Evolutionary conservation across 2,329 filamentous ascomycete species (phyloP), one percentile per base, ranked within the genome.

Genomic region (Pseudodiploospora longispora): DNA sequence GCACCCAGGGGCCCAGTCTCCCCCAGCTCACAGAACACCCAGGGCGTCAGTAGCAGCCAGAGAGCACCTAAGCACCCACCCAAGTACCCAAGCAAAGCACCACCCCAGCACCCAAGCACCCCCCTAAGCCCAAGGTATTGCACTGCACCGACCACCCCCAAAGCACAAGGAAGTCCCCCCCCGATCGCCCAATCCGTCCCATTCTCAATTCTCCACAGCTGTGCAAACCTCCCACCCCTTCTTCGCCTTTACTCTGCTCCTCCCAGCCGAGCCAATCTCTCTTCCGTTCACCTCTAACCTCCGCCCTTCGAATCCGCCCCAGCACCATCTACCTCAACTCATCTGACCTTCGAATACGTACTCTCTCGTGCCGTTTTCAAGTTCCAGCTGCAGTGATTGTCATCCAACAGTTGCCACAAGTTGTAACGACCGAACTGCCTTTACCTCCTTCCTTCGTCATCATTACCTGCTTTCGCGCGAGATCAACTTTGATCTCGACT

Each of bases 161-260:
- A n/a, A 10, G 19, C 19, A 19, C 10, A 27, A 37, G 8, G 9
- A 37, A 28, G 38, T 12, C 41, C 28, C 37, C 33, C 39, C 37
- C 43, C 46, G 35, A 48, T 44, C 43, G 43, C 42, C 46, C 40
- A 50, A 46, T 39, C 40, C 48, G 37, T 36, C 41, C 32, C 37
- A 19, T 32, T n/a, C 28, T 32, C 42, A 40, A 27, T 44, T 44
- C 47, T 42, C 47, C 47, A 47, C 44, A 47, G 30, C 27, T 32
- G 36, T 31, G 27, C 30, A 44, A 40, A 41, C 45, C 42, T 48
- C 46, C 46, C 42, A 46, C 36, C 42, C 46, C 39, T 38, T 34
- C 28, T 38, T 34, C 32, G 36, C 35, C 35, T 40, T 30, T 41
- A 35, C 36, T 34, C 40, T 46, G 32, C 44, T 44, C 39, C 10